Evolutionary conservation across 768 basidiomycete genomes (phyloP), one percentile per base, ranked within the genome.

Genomic region (Leccinum variicolor): DNA sequence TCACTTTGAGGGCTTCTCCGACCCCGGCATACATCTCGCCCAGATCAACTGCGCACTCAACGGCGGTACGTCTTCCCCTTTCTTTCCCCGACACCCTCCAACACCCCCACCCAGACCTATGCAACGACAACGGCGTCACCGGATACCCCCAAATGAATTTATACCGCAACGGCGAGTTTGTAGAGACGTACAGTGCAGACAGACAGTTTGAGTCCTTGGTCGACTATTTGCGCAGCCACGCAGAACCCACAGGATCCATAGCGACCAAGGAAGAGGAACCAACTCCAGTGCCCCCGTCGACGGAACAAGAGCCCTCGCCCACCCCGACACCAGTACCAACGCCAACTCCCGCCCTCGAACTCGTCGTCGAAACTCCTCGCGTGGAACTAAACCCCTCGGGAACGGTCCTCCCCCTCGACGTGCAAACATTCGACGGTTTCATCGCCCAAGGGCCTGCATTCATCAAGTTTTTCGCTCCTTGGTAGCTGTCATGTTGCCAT

Each of bases 401-500:
- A 55, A 55, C 62, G 14, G 65, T 73, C 43, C 54, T 65, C 43
- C 15, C 67, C 13, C 64, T 73, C 50, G 53, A 59, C 28, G 61
- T 66, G 0, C 66, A 74, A 10, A 71, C 75, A 1, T 83, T 85
- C 62, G 62, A 74, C 11, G 51, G 61, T 23, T 73, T 76, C 1
- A 69, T 82, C 9, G 63, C 70, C 0, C 71, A 76, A 43, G 84
- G 83, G 2, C 79, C 84, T 1, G 73, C 80, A 2, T 84, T 89
- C 63, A 76, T 89, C 70, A 88, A 89, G 68, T 98, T 91, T 77
- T 98, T 82, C 69, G 96, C 94, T 0, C 95, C 95, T 0, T 98
- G 95, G 89, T 85, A 66, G 31, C 71, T 67, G 23, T 14, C 8
- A 25, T 25, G 6, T 19, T 25, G n/a, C 6, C 46, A 31, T 29